These are phyloP conservation scores for Cicer pinnatifidum DNA, from an alignment of 306 rosid species.

Conservation along the genomic window DNA sequence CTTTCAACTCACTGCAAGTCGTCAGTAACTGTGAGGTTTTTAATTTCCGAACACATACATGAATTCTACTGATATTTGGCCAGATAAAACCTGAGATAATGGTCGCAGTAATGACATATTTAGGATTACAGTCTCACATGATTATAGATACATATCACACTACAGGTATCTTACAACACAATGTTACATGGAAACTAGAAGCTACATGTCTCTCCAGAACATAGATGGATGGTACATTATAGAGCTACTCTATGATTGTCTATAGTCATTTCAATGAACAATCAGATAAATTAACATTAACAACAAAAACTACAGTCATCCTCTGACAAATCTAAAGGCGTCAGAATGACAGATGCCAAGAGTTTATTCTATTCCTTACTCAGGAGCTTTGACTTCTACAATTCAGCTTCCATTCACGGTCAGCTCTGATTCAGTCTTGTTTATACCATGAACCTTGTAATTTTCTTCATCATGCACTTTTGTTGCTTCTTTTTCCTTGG, in stretches of 20 bases:
- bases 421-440: constrained; percentile 55
- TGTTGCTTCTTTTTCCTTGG: constrained; percentile 52
- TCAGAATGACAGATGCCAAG: constrained; percentile 55
- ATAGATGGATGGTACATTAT: constrained; percentile 55
- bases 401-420: constrained; percentile 59
- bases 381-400: constrained; percentile 48
- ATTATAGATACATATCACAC: constrained; percentile 55
- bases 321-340: constrained; percentile 56
- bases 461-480: constrained; percentile 54
- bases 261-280: constrained; percentile 63
- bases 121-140: constrained; percentile 46
- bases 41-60: no score
- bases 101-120: constrained; percentile 35
- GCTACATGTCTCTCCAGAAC: constrained; percentile 61
- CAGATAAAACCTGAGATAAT: constrained; percentile 10
- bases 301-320: constrained; percentile 62
- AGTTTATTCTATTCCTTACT: constrained; percentile 46
- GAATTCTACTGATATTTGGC: background rate
- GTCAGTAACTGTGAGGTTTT: no score
- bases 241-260: constrained; percentile 68
- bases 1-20: no score
- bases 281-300: constrained; percentile 62
- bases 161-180: constrained; percentile 63
- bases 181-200: constrained; percentile 54
- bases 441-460: constrained; percentile 44